Base-by-base conservation (phyloP, 2,329 filamentous ascomycete genomes). In the Aspergillus glaucus region DNA sequence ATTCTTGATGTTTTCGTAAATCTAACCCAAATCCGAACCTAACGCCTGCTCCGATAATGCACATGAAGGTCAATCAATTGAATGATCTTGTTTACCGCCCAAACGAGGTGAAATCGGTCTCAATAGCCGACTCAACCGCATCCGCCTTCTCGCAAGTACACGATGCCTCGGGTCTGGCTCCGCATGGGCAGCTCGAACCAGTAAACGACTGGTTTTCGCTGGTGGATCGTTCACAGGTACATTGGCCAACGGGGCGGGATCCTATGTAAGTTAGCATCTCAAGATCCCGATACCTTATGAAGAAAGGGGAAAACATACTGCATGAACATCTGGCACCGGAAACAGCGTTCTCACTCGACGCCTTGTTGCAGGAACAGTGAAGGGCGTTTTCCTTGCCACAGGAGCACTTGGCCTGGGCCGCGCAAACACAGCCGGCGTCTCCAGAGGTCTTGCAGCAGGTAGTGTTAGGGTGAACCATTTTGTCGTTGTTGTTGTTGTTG, bases 361-460 rank as follows among this genome's bases (percentile, higher is more conserved):
- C 80, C 70, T 88, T 91, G 62, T 82, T 82, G 75, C 92, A 96
- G 54, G 77, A 86, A 81, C 92, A 97, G 68, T 91, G 79, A 44
- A 95, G 82, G 44, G 92, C 92, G 3, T 84, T 81, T 67, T 93
- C 80, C 76, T 95, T 84, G 65, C 92, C 92, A 69, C 92, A 97
- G 14, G 88, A 94, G 81, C 90, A 95, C 52, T 71, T 81, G 53
- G 80, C 79, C 59, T 82, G 78, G 47, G 75, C 70, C 36, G 78
- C 77, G 60, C 79, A 81, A 57, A 78, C 76, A 60, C 81, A 84
- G 61, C 73, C 69, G 59, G 72, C 74, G 55, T 74, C 62, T 19
- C 58, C 73, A 59, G 77, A 73, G 59, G 77, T 77, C 67, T 78
- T 78, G 69, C 81, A 84, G 79, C 81, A 84, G 59, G 76, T 79